Evolutionary conservation across 768 basidiomycete genomes (phyloP).

Genomic region (Mycena maculata): DNA sequence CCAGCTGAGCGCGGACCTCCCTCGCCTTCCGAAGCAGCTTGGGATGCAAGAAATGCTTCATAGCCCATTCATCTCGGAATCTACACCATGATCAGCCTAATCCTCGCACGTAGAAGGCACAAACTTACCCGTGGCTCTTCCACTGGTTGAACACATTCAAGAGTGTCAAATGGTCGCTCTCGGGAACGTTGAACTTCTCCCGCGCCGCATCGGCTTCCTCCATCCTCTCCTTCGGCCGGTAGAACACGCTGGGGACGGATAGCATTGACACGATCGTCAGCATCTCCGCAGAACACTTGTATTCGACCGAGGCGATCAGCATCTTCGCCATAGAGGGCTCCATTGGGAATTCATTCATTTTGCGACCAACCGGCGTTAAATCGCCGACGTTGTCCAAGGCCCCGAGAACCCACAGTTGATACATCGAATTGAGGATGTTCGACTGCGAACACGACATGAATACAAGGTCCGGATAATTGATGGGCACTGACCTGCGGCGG

Average conservation of each 20-base stretch:
- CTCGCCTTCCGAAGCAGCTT: conserved; percentile 94
- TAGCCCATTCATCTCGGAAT: conserved; percentile 93
- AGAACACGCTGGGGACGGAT: conserved; percentile 97
- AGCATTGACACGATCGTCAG: conserved; percentile 99
- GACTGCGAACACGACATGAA: conserved; percentile 59
- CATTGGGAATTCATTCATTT: conserved; percentile 99
- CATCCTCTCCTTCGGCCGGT: conserved; percentile 95
- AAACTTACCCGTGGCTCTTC: conserved; percentile 87
- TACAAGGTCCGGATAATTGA: not conserved
- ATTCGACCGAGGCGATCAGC: conserved; percentile 95
- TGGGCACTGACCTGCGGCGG: conserved; percentile 83
- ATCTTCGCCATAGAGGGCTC: conserved; percentile 99
- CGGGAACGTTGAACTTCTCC: conserved; percentile 98
- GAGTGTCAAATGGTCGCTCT: conserved; percentile 96
- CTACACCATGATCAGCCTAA: conserved; percentile 50
- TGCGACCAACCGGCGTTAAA: conserved; percentile 89
- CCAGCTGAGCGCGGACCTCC: conserved; percentile 94
- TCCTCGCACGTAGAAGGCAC: conserved; percentile 40
- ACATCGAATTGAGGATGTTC: conserved; percentile 99
- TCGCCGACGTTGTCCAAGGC: conserved; percentile 98
- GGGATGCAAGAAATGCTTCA: conserved; percentile 96
- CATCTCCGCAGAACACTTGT: conserved; percentile 95
- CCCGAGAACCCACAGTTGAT: conserved; percentile 98
- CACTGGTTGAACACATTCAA: conserved; percentile 98
- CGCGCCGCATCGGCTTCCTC: conserved; percentile 98